phyloP scores from a whole-genome alignment of 2,329 filamentous ascomycete genomes.

The Teratosphaeria zuluensis region DNA sequence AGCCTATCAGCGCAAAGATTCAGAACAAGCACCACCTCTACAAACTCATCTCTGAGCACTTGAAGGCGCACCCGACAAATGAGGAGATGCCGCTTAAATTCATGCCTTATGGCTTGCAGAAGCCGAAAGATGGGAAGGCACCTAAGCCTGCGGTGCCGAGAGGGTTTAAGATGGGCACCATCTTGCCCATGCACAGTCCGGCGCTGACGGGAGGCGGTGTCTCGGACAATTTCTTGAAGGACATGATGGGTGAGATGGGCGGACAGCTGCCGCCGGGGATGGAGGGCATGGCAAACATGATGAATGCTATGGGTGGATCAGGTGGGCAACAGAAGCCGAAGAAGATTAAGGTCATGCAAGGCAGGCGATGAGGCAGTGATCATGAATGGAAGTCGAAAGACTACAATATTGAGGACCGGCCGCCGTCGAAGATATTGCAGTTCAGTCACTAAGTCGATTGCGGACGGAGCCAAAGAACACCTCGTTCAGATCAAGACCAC shows the following conservation, averaged over 20 bases:
- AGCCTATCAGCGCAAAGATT: conserved; percentile 40
- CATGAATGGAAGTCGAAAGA: not conserved
- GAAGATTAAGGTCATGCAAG: conserved; percentile 1
- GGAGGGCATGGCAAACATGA: conserved; percentile 21
- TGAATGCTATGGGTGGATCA: conserved; percentile 4
- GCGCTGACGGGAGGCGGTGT: conserved; percentile 89
- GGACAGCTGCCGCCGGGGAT: conserved; percentile 23
- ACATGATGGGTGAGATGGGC: conserved; percentile 91
- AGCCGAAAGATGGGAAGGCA: conserved; percentile 43
- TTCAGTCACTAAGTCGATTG: not conserved
- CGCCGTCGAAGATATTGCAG: not conserved
- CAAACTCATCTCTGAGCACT: conserved; percentile 64
- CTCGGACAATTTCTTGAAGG: conserved; percentile 87
- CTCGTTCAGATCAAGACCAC: not conserved
- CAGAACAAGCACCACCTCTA: conserved; percentile 84
- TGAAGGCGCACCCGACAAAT: conserved; percentile 68
- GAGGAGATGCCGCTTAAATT: conserved; percentile 61
- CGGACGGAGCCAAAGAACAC: not conserved
- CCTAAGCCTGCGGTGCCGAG: conserved; percentile 55
- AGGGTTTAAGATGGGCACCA: conserved; percentile 81
- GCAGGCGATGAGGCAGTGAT: not conserved
- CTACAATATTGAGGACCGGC: not conserved
- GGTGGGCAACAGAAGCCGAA: conserved; percentile 1
- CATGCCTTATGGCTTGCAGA: conserved; percentile 63
- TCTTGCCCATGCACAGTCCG: conserved; percentile 78